These are phyloP conservation scores for baker's yeast (Saccharomyces cerevisiae) DNA, from an alignment of 805 yeast genomes.

Conservation along the genomic window DNA sequence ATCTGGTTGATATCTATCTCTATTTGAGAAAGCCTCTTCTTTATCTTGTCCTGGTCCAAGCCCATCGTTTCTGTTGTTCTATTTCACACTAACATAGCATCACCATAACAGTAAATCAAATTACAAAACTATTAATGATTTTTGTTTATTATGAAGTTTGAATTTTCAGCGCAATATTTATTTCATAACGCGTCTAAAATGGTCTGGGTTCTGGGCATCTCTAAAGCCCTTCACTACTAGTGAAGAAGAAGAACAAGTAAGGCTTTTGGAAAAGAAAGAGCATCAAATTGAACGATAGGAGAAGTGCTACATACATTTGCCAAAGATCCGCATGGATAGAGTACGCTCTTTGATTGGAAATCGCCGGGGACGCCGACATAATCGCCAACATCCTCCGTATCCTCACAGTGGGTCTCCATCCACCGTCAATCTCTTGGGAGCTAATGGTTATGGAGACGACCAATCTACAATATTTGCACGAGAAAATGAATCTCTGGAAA, in stretches of 20 bases:
- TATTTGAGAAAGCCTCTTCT: conserved; percentile 29
- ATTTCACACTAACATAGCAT: background rate
- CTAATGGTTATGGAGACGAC: background rate
- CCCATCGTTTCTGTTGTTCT: conserved; percentile 7
- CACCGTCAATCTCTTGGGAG: background rate
- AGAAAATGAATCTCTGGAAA: background rate
- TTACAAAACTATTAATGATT: background rate
- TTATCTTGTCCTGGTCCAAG: conserved; percentile 22
- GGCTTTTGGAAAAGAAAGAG: background rate
- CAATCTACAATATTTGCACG: background rate
- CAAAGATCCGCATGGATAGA: conserved; percentile 8
- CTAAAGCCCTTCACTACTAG: background rate
- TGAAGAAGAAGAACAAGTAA: background rate
- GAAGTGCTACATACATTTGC: background rate
- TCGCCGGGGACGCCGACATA: background rate
- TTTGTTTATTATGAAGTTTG: background rate
- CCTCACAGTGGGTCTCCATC: background rate
- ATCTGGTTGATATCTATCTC: conserved; percentile 30
- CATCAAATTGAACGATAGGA: background rate
- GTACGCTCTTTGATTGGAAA: conserved; percentile 9
- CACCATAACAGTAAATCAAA: background rate
- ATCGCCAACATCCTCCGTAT: background rate
- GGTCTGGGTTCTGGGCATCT: background rate
- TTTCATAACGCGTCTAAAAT: background rate
- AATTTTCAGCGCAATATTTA: background rate